Evolutionary conservation across 176 grass and related monocot genomes (phyloP).

Genomic region (Oryza nivara): DNA sequence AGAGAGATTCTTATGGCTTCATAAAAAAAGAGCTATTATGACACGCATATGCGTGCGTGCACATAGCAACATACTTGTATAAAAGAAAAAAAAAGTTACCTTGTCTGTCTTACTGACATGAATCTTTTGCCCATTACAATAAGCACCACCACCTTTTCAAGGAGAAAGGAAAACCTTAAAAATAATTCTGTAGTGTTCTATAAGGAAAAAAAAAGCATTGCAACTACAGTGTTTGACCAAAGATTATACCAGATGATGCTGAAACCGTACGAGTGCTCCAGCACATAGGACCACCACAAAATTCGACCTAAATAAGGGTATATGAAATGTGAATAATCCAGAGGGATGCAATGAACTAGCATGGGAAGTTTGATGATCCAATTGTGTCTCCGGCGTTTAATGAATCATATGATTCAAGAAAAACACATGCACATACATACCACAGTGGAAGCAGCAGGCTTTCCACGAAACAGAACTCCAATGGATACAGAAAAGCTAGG

Average conservation of each 20-base stretch:
- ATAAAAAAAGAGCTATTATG: neutral
- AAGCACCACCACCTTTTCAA: constrained; percentile 83
- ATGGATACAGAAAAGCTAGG: constrained; percentile 97
- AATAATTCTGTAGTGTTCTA: neutral
- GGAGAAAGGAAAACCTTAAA: constrained; percentile 34
- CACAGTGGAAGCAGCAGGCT: constrained; percentile 91
- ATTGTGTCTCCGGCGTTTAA: neutral
- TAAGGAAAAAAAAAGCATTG: neutral
- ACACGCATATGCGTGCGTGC: constrained; percentile 10
- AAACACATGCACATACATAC: constrained; percentile 54
- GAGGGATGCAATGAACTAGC: constrained; percentile 9
- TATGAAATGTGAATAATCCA: constrained; percentile 29
- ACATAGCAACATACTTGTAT: constrained; percentile 23
- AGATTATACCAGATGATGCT: constrained; percentile 77
- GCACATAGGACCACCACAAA: constrained; percentile 95
- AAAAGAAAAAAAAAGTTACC: constrained; percentile 50
- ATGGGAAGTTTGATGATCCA: neutral
- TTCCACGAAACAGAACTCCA: constrained; percentile 87
- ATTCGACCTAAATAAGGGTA: constrained; percentile 71
- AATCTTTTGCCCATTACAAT: constrained; percentile 94
- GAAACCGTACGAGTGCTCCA: constrained; percentile 85
- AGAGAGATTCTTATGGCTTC: constrained; percentile 5
- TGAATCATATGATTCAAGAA: constrained; percentile 25
- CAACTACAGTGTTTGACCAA: constrained; percentile 21
- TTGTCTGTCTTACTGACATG: constrained; percentile 89